Evolutionary conservation across 305 asterid species (phyloP), one percentile per base, ranked within the genome.

Genomic region (Ilex paraguariensis): DNA sequence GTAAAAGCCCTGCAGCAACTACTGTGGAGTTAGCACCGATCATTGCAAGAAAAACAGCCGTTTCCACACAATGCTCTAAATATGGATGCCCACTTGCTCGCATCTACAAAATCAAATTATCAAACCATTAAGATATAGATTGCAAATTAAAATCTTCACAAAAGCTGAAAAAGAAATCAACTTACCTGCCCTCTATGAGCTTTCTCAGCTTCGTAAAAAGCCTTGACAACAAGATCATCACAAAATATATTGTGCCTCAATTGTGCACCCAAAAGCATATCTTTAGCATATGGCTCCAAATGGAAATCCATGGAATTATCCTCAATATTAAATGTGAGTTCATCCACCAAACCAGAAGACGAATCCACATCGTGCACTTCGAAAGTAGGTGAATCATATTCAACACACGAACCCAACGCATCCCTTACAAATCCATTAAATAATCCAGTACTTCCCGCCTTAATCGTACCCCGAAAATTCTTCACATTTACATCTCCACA

Each of bases 161-260:
- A 21, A 21, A 21, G 28, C 28, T 21, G 28, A 21, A 21, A 21
- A 21, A 21, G 28, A 21, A 21, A 21, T 21, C 28, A 21, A 21
- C 28, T 21, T 79, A 79, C 99, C 99, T 94, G 97, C 63, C 95
- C 97, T 77, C 96, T 86, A 30, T 94, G 99, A 66, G 99, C 97
- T 71, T 81, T 88, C 80, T 87, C 99, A 36, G 99, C 96, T 74
- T 86, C 95, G 50, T 76, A 76, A 71, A 93, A 93, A 40, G 99
- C 95, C 79, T 87, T 89, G n/a, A 93, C 72, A 53, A 90, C 97
- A 36, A 87, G 73, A 53, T 87, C 95, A 69, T 87, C 90, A 68
- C 66, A 76, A 64, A 93, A 93, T 8, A 93, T 81, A 57, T 70
- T 67, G 66, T 87, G 87, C 75, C 73, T 86, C 54, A 75, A 67